These are phyloP conservation scores for Eustoma russellianum DNA, from an alignment of 257 asterid genomes.

Conservation along the genomic window DNA sequence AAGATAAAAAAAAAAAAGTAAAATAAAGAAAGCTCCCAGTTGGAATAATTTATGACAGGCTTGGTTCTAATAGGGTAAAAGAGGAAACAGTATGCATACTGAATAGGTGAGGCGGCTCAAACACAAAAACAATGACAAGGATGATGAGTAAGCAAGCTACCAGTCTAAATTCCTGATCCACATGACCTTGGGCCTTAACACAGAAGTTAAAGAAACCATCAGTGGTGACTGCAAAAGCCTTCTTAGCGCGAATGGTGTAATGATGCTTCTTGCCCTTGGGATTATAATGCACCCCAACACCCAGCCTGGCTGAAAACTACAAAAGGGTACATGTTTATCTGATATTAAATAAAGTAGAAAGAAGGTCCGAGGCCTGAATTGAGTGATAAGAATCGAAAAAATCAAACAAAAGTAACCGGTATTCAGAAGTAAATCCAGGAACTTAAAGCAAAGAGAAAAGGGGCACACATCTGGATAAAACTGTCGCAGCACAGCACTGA, in stretches of 20 bases:
- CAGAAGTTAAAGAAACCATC: slow-evolving; percentile 44
- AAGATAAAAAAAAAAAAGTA: background rate
- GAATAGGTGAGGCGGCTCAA: background rate
- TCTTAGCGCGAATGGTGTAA: slow-evolving; percentile 53
- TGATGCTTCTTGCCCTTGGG: slow-evolving; percentile 39
- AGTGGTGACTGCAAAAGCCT: slow-evolving; percentile 50
- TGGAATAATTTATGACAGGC: background rate
- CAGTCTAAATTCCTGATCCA: slow-evolving; percentile 53
- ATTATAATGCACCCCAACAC: slow-evolving; percentile 53
- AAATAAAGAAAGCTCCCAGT: background rate
- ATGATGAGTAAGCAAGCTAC: slow-evolving; percentile 16
- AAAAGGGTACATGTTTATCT: slow-evolving; percentile 13
- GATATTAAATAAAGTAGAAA: background rate
- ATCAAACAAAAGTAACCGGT: background rate
- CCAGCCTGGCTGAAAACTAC: slow-evolving; percentile 50
- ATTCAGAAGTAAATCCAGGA: too few species aligned
- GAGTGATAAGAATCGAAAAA: background rate
- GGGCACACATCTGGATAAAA: slow-evolving; percentile 50
- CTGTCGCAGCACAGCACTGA: slow-evolving; percentile 57
- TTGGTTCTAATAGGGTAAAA: background rate
- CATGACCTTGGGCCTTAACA: slow-evolving; percentile 53
- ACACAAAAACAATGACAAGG: background rate
- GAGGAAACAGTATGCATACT: background rate
- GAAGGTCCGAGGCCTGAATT: background rate
- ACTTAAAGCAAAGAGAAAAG: background rate